Conservation (phyloP, 768 basidiomycete species). For the Pholiota microspora region DNA sequence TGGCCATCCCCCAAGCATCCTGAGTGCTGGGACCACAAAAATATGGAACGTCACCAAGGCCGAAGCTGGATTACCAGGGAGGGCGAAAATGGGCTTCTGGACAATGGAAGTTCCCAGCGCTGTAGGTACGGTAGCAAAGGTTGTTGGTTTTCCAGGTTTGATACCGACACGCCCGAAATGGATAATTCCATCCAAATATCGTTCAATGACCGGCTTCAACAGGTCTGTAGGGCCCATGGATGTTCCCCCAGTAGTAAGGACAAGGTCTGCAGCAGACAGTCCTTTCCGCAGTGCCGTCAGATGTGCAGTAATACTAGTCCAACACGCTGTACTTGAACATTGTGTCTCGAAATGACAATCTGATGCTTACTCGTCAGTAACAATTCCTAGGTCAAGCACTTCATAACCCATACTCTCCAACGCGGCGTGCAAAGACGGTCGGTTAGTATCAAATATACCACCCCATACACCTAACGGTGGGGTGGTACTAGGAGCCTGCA, state of each 20-base stretch:
- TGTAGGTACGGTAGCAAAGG: slow-evolving; percentile 75
- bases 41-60: slow-evolving; percentile 85
- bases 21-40: slow-evolving; percentile 80
- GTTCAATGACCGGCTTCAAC: slow-evolving; percentile 86
- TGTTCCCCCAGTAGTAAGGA: slow-evolving; percentile 87
- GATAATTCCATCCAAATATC: slow-evolving; percentile 67
- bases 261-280: slow-evolving; percentile 62
- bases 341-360: slow-evolving; percentile 10
- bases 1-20: slow-evolving; percentile 70
- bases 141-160: slow-evolving; percentile 88
- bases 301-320: slow-evolving; percentile 53
- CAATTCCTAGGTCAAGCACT: slow-evolving; percentile 80
- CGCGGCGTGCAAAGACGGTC: slow-evolving; percentile 72
- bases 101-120: slow-evolving; percentile 18
- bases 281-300: slow-evolving; percentile 55
- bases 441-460: slow-evolving; percentile 83
- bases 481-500: slow-evolving; percentile 4
- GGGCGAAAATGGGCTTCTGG: slow-evolving; percentile 71
- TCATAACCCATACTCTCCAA: slow-evolving; percentile 73
- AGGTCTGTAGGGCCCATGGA: slow-evolving; percentile 90
- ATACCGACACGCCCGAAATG: slow-evolving; percentile 87
- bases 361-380: slow-evolving; percentile 61
- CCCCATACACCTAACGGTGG: slow-evolving; percentile 45
- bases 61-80: slow-evolving; percentile 88
- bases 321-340: neutral